Conservation (phyloP, 305 asterid species). For the Rubia tinctorum region DNA sequence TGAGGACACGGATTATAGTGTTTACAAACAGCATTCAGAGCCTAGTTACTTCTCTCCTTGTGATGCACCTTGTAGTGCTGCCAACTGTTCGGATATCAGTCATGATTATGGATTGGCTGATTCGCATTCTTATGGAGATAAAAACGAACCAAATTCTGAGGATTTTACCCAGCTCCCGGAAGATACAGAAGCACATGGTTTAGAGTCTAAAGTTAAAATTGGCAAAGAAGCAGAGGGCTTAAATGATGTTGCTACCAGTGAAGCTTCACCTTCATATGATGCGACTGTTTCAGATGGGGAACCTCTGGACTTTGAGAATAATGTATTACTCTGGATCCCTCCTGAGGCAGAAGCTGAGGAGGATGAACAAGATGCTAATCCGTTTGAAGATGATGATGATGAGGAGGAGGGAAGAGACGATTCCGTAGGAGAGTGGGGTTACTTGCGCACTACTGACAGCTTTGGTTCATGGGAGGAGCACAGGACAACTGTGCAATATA, state of each 20-base stretch:
- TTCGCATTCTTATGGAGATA: slow-evolving; percentile 36
- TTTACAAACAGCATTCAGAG: slow-evolving; percentile 46
- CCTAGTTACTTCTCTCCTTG: slow-evolving; percentile 29
- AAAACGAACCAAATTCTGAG: slow-evolving; percentile 31
- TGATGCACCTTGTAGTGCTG: slow-evolving; percentile 35
- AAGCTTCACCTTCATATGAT: slow-evolving; percentile 29
- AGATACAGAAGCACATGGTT: slow-evolving; percentile 35
- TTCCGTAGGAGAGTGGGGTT: slow-evolving; percentile 71
- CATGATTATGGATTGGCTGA: slow-evolving; percentile 35
- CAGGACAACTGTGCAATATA: slow-evolving; percentile 59
- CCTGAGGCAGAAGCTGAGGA: slow-evolving; percentile 83
- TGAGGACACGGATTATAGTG: slow-evolving; percentile 65
- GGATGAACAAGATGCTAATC: slow-evolving; percentile 56
- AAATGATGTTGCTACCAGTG: slow-evolving; percentile 28
- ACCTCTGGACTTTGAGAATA: slow-evolving; percentile 63
- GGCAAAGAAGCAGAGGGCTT: slow-evolving; percentile 40
- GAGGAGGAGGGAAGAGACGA: slow-evolving; percentile 55
- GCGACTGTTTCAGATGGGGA: slow-evolving; percentile 40
- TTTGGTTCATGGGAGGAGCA: slow-evolving; percentile 61
- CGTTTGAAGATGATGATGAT: slow-evolving; percentile 57
- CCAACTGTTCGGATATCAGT: slow-evolving; percentile 39
- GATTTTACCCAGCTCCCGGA: slow-evolving; percentile 33
- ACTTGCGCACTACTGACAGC: slow-evolving; percentile 49
- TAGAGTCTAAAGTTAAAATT: slow-evolving; percentile 31
- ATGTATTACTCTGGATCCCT: slow-evolving; percentile 68